Base-by-base conservation (phyloP, 176 grass and related monocot genomes). In the Tuctoria greenei region DNA sequence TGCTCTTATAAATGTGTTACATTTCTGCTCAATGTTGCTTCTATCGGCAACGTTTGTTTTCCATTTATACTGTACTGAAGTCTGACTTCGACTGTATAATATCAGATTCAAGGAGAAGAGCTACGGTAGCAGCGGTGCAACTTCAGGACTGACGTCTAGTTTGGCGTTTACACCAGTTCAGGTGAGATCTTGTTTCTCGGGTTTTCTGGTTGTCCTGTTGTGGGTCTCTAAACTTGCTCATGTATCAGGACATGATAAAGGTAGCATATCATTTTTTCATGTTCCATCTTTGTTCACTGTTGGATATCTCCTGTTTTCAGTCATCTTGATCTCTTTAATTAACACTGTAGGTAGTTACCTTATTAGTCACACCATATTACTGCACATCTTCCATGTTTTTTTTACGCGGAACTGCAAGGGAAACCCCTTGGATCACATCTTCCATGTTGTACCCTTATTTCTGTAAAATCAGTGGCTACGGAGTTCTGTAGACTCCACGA, bases 111-210 rank as follows among this genome's bases (percentile, higher is more conserved):
- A 97, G 74, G 88, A 93, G 86, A 97, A 88, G 81, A 88, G 47
- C 36, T 93, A 85, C 44, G 93, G 90, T 51, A 91, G 86, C 61
- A 86, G 90, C 23, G 93, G 93, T 21, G 88, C 88, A 13, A 97
- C 81, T 51, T 91, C 93, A 60, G 93, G 93, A 66, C 57, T 97
- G 70, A 91, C 93, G 15, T 93, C 93, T 46, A 97, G 90, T 87
- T 87, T 93, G 34, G 90, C 93, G 59, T 97, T 91, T 75, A 97
- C 93, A 51, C 90, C 93, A 71, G 86, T 97, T 66, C 93, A 97
- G 72, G 93, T 97, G 58, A 87, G 81, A 54, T 58, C 14, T 52
- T 83, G 36, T 27, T 36, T 40, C 52, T 69, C 61, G 10, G 42
- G 40, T 61, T 17, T 59, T 54, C 9, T 6, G 43, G 34, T n/a